These are phyloP conservation scores for Pichia sp. DNA, from an alignment of 1,139 yeast genomes.

Conservation along the genomic window DNA sequence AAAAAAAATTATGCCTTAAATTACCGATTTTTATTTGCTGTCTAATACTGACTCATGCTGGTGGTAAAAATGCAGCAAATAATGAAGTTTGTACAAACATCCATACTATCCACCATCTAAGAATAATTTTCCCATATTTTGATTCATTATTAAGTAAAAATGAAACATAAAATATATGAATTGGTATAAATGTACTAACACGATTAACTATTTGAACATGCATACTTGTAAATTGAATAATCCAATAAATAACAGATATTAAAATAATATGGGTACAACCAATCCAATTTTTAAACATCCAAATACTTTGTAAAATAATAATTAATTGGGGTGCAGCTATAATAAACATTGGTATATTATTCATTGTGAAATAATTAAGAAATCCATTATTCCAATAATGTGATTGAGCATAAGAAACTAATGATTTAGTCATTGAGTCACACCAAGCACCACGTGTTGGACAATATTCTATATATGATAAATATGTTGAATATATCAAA, in stretches of 20 bases:
- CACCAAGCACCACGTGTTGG: conserved; percentile 83
- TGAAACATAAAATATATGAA: conserved; percentile 65
- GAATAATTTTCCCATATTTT: conserved; percentile 28
- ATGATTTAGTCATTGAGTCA: conserved; percentile 36
- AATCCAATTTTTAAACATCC: conserved; percentile 11
- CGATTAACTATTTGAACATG: conserved; percentile 85
- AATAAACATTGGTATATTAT: conserved; percentile 79
- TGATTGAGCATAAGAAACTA: conserved; percentile 69
- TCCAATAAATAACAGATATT: conserved; percentile 38
- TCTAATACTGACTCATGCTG: conserved; percentile 48
- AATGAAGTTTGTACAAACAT: conserved; percentile 50
- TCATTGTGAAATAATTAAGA: conserved; percentile 70
- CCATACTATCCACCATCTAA: conserved; percentile 49
- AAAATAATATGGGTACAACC: conserved; percentile 20
- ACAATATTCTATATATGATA: conserved; percentile 58
- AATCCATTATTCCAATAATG: conserved; percentile 86
- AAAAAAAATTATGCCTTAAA: too few species aligned
- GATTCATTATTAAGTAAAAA: conserved; percentile 7
- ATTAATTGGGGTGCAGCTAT: conserved; percentile 64
- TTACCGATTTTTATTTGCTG: too few species aligned
- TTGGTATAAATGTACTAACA: conserved; percentile 68
- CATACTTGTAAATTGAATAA: conserved; percentile 45
- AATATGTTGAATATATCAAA: conserved; percentile 42
- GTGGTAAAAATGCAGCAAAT: conserved; percentile 66
- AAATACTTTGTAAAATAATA: conserved; percentile 30